Evolutionary conservation across 164 flowering plant species (phyloP).

Genomic region (Chloranthus sessilifolius): DNA sequence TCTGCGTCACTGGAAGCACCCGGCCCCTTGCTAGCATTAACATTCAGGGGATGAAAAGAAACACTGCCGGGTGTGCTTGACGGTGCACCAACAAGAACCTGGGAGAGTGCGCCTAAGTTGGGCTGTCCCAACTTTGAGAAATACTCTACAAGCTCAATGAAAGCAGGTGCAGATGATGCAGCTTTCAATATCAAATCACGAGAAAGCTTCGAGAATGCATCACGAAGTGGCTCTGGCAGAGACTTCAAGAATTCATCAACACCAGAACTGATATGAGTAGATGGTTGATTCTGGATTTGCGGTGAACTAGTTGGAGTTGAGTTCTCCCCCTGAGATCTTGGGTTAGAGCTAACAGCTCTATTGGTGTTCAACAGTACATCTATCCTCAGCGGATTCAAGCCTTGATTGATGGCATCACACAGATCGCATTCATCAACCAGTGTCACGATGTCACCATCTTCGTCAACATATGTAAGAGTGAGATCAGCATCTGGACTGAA

Average conservation of each 20-base stretch:
- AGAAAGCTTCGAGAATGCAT: conserved; percentile 33
- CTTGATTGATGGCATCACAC: conserved; percentile 61
- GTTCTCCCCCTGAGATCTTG: conserved; percentile 33
- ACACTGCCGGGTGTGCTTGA: conserved; percentile 9
- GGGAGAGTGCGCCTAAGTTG: conserved; percentile 17
- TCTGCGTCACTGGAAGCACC: conserved; percentile 14
- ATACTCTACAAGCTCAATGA: conserved; percentile 44
- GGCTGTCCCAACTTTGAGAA: conserved; percentile 34
- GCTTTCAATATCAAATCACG: conserved; percentile 21
- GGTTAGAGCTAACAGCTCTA: conserved; percentile 14
- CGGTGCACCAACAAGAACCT: conserved; percentile 15
- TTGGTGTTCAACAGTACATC: conserved; percentile 32
- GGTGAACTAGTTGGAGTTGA: conserved; percentile 52
- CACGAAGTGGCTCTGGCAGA: conserved; percentile 52
- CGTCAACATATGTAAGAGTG: conserved; percentile 65
- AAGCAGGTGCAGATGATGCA: conserved; percentile 34
- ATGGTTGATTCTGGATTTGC: conserved; percentile 14
- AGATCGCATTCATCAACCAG: conserved; percentile 80
- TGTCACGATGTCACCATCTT: conserved; percentile 71
- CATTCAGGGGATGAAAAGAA: conserved; percentile 5
- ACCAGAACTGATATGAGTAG: conserved; percentile 17
- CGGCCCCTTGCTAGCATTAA: conserved; percentile 4
- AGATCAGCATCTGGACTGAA: conserved; percentile 48
- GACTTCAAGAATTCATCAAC: conserved; percentile 39
- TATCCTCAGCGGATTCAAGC: conserved; percentile 67